phyloP scores from a whole-genome alignment of 352 stramenopile species.

The Phytopythium delawarense region DNA sequence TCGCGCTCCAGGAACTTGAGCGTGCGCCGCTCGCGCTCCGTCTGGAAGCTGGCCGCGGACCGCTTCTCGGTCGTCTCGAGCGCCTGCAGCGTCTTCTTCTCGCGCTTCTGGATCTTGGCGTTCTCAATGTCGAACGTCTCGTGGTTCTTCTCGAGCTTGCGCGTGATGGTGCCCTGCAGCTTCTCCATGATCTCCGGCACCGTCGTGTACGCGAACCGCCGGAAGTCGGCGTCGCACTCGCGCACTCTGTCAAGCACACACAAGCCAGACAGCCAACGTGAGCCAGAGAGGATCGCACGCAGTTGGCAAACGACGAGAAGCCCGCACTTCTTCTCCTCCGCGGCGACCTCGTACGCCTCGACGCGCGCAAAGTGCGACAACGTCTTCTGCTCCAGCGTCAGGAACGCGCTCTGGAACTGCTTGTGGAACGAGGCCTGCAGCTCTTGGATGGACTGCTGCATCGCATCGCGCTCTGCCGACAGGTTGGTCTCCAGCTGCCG shows the following conservation, averaged over 20 bases:
- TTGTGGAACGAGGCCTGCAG: slow-evolving; percentile 37
- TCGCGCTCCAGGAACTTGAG: slow-evolving; percentile 56
- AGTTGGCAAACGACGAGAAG: neutral
- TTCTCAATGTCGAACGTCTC: slow-evolving; percentile 94
- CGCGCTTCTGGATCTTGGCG: slow-evolving; percentile 88
- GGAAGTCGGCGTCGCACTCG: slow-evolving; percentile 48
- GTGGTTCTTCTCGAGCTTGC: slow-evolving; percentile 86
- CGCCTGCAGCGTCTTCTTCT: slow-evolving; percentile 79
- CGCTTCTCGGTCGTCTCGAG: slow-evolving; percentile 65
- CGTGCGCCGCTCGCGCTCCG: slow-evolving; percentile 59
- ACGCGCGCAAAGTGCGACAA: slow-evolving; percentile 56
- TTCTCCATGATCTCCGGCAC: slow-evolving; percentile 88
- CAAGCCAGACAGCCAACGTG: neutral
- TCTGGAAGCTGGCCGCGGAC: slow-evolving; percentile 54
- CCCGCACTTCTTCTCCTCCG: slow-evolving; percentile 42
- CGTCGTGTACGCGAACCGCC: slow-evolving; percentile 73
- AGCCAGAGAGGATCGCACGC: no score
- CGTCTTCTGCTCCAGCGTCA: slow-evolving; percentile 53
- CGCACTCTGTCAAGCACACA: slow-evolving; percentile 30
- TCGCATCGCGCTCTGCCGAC: slow-evolving; percentile 44
- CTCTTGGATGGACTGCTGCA: slow-evolving; percentile 56
- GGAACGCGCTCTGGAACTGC: slow-evolving; percentile 46
- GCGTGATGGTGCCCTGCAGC: slow-evolving; percentile 82
- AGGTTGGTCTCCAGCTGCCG: slow-evolving; percentile 47
- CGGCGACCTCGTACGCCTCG: slow-evolving; percentile 40